Evolutionary conservation across 1,284 basidiomycete species (phyloP).

Genomic region (Gomphus bonarii): DNA sequence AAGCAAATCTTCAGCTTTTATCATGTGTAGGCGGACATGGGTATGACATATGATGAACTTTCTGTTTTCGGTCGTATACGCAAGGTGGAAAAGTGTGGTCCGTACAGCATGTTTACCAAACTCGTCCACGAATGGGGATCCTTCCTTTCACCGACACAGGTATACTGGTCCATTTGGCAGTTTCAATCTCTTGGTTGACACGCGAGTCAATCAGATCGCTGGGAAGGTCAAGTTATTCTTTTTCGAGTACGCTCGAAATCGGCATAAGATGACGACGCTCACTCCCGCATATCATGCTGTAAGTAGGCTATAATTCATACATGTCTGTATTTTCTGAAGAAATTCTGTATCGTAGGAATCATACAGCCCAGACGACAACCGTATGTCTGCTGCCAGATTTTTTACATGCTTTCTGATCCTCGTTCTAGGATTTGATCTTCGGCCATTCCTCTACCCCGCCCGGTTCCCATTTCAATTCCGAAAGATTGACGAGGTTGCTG

Average conservation of each 20-base stretch:
- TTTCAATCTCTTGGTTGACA: not conserved
- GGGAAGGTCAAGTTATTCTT: slow-evolving; percentile 98
- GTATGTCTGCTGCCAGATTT: slow-evolving; percentile 34
- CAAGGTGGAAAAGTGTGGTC: slow-evolving; percentile 95
- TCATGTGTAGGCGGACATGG: slow-evolving; percentile 78
- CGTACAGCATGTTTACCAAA: slow-evolving; percentile 94
- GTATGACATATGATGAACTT: slow-evolving; percentile 98
- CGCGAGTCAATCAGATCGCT: slow-evolving; percentile 56
- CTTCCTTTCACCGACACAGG: slow-evolving; percentile 70
- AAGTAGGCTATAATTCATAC: slow-evolving; percentile 20
- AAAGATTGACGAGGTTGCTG: slow-evolving; percentile 84
- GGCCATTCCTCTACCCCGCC: slow-evolving; percentile 93
- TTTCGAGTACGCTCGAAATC: slow-evolving; percentile 92
- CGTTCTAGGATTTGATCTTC: slow-evolving; percentile 76
- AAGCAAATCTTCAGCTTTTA: not conserved
- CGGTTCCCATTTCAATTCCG: slow-evolving; percentile 95
- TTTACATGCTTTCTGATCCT: not conserved
- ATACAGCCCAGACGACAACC: slow-evolving; percentile 94
- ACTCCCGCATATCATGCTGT: slow-evolving; percentile 96
- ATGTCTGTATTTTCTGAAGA: not conserved
- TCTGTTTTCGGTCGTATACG: slow-evolving; percentile 88
- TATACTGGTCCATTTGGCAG: slow-evolving; percentile 21
- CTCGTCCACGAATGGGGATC: slow-evolving; percentile 88
- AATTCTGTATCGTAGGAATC: slow-evolving; percentile 53
- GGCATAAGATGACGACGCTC: slow-evolving; percentile 99